Conservation (phyloP, 805 yeast species). For the Lachancea quebecensis region DNA sequence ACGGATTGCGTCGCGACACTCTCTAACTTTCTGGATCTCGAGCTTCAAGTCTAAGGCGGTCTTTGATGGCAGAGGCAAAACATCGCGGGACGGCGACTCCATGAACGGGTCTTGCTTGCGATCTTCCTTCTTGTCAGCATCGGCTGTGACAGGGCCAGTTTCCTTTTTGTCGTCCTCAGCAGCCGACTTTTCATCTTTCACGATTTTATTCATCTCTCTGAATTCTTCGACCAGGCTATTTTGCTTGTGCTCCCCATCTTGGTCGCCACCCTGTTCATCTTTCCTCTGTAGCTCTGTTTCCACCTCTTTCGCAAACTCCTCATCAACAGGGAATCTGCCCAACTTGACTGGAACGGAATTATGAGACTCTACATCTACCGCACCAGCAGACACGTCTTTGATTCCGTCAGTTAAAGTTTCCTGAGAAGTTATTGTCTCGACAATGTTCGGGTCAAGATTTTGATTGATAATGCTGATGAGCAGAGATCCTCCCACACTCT, state of each 20-base stretch:
- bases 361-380: slow-evolving; percentile 23
- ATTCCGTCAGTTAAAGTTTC: slow-evolving; percentile 30
- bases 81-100: slow-evolving; percentile 67
- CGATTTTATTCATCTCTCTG: slow-evolving; percentile 35
- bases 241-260: slow-evolving; percentile 24
- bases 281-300: slow-evolving; percentile 74
- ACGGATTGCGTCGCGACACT: slow-evolving; percentile 67
- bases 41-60: slow-evolving; percentile 73
- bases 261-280: slow-evolving; percentile 54
- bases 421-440: slow-evolving; percentile 31
- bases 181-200: slow-evolving; percentile 6
- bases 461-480: slow-evolving; percentile 82
- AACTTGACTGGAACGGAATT: slow-evolving; percentile 51
- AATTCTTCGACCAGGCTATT: slow-evolving; percentile 60
- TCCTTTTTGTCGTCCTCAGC: slow-evolving; percentile 19
- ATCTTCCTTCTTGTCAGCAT: slow-evolving; percentile 12
- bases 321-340: slow-evolving; percentile 81
- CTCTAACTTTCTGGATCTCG: slow-evolving; percentile 73
- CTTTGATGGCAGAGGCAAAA: slow-evolving; percentile 79
- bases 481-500: slow-evolving; percentile 84
- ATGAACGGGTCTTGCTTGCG: slow-evolving; percentile 29
- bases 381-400: slow-evolving; percentile 31
- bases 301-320: slow-evolving; percentile 76
- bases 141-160: slow-evolving; percentile 17
- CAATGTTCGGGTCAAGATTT: slow-evolving; percentile 49